phyloP scores from a whole-genome alignment of 139 green algal species.

The Tetradesmus obliquus region DNA sequence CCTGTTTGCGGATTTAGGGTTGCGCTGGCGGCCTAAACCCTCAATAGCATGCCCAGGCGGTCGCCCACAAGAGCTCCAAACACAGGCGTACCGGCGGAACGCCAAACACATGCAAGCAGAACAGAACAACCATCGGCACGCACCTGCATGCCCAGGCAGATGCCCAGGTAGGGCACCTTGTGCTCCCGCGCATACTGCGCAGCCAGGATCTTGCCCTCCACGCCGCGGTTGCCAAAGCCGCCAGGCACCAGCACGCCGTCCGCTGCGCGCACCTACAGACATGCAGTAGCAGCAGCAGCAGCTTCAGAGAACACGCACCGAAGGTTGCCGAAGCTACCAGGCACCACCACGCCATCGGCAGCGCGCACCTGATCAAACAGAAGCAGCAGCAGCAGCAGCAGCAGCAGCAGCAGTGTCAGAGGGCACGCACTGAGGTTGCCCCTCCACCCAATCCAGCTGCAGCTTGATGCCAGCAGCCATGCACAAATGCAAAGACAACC shows the following conservation, averaged over 20 bases:
- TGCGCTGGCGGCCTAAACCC: no score
- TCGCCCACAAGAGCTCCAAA: no score
- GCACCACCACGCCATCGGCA: conserved; percentile 95
- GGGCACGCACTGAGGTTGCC: conserved; percentile 37
- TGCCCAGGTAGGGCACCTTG: conserved; percentile 94
- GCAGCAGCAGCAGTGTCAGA: no score
- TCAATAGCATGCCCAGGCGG: background rate
- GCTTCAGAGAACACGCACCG: background rate
- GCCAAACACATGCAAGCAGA: no score
- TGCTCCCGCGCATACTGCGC: conserved; percentile 89
- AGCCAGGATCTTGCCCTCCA: conserved; percentile 96
- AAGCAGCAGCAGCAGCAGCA: background rate
- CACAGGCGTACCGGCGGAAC: no score
- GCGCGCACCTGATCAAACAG: conserved; percentile 50
- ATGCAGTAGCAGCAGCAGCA: conserved; percentile 56
- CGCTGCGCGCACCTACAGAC: conserved; percentile 56
- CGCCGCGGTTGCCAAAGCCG: conserved; percentile 93
- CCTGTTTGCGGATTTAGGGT: no score
- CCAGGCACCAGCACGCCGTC: conserved; percentile 97
- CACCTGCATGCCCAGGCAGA: conserved; percentile 99
- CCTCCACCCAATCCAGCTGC: conserved; percentile 94
- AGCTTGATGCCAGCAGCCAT: conserved; percentile 90
- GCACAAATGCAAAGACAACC: conserved; percentile 52
- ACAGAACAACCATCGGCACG: background rate
- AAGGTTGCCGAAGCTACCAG: conserved; percentile 92